A percentile compares a stretch with the other conserved stretches of the same genome.
Evolutionary conservation across 345 rosid species (phyloP).

Genomic region (Firmiana major): DNA sequence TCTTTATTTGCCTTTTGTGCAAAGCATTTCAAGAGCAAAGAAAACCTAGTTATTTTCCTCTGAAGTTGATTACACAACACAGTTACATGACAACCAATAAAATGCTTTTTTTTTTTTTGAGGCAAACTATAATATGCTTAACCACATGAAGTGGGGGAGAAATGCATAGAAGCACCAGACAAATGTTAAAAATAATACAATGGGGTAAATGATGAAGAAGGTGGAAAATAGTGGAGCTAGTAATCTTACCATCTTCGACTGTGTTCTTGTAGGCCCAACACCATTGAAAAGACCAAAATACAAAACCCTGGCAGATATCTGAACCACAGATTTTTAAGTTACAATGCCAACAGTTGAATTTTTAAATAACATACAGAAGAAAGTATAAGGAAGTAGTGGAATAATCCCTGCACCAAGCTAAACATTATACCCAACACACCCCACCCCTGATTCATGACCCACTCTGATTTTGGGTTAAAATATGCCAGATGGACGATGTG

Average conservation of each 20-base stretch:
- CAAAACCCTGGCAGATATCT: slow-evolving; percentile 88
- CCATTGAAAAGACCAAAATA: slow-evolving; percentile 93
- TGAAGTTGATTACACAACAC: slow-evolving; percentile 3
- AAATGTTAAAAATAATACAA: background rate
- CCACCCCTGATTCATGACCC: background rate
- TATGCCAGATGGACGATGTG: background rate
- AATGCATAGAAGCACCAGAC: background rate
- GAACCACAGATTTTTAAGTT: slow-evolving; percentile 20
- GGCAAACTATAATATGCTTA: background rate
- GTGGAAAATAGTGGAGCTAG: background rate
- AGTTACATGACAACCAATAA: background rate
- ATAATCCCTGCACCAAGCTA: background rate
- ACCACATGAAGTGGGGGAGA: background rate
- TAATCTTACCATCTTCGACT: slow-evolving; percentile 78
- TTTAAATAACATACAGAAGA: background rate
- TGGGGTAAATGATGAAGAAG: background rate
- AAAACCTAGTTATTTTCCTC: background rate
- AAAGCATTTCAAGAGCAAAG: background rate
- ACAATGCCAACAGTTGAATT: background rate
- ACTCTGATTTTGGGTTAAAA: background rate
- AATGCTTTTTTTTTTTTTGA: background rate
- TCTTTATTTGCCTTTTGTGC: background rate
- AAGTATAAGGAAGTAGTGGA: background rate
- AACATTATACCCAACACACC: background rate
- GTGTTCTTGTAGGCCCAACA: slow-evolving; percentile 76